A percentile compares a stretch with the other conserved stretches of the same genome.
Conservation (phyloP, 208 protist species). For the Leishmania martiniquensis region DNA sequence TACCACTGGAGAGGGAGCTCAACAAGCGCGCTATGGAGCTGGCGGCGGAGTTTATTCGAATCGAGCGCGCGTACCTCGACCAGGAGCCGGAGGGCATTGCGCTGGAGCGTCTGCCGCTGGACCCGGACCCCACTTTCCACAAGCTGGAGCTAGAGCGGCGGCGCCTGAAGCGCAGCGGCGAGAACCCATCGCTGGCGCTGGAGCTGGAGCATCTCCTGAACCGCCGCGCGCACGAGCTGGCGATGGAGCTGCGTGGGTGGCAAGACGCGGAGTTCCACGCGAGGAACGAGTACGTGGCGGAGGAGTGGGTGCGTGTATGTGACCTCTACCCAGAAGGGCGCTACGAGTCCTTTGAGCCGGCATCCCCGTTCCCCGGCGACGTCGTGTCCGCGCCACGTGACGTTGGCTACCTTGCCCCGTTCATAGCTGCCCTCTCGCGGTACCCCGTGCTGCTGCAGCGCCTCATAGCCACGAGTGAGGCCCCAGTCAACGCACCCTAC, state of each 20-base stretch:
- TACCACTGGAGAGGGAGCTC: conserved; percentile 48
- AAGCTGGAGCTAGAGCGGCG: conserved; percentile 77
- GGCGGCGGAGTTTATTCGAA: conserved; percentile 57
- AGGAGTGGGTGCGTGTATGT: conserved; percentile 75
- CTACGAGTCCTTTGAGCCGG: conserved; percentile 41
- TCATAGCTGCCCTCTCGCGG: conserved; percentile 70
- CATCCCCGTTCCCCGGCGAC: conserved; percentile 23
- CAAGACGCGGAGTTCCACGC: conserved; percentile 85
- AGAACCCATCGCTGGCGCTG: conserved; percentile 31
- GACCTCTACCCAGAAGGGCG: conserved; percentile 79
- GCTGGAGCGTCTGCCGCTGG: conserved; percentile 60
- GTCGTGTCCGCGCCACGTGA: conserved; percentile 53
- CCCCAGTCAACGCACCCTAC: conserved; percentile 73
- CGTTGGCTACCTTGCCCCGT: conserved; percentile 73
- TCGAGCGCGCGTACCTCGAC: conserved; percentile 77
- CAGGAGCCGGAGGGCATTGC: conserved; percentile 79
- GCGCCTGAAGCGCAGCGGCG: conserved; percentile 43
- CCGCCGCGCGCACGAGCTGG: conserved; percentile 59
- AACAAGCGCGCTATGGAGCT: conserved; percentile 60
- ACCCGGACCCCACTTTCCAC: conserved; percentile 69
- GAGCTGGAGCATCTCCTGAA: conserved; percentile 68
- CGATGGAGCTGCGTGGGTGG: conserved; percentile 71
- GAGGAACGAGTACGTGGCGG: conserved; percentile 64
- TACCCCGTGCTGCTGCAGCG: conserved; percentile 72
- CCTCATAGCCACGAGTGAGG: conserved; percentile 59